A percentile compares a stretch with the other conserved stretches of the same genome.
These are phyloP conservation scores for Claviceps sp. DNA, from an alignment of 2,329 filamentous ascomycete species.

Conservation along the genomic window DNA sequence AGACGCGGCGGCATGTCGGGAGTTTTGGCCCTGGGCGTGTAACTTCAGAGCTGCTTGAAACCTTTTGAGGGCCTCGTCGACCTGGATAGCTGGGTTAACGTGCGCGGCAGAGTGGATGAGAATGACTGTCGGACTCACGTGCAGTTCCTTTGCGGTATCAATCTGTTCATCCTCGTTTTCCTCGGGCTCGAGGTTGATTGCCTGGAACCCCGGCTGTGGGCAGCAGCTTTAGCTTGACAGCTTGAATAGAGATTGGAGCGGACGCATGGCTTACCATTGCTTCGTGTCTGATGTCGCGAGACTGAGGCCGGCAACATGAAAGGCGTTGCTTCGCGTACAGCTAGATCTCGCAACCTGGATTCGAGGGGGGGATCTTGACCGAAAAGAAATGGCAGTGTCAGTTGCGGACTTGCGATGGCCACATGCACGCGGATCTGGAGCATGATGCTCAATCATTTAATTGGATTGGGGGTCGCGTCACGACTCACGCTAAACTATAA, in stretches of 20 bases:
- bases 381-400: neutral
- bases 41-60: slow-evolving; percentile 86
- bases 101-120: neutral
- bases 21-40: slow-evolving; percentile 71
- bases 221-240: neutral
- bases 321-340: neutral
- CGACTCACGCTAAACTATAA: neutral
- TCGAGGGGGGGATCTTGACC: neutral
- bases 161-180: slow-evolving; percentile 81
- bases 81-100: slow-evolving; percentile 27
- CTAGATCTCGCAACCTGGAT: neutral
- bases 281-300: neutral
- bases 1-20: slow-evolving; percentile 60
- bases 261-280: neutral
- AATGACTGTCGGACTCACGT: slow-evolving; percentile 29
- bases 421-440: neutral
- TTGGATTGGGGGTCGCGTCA: neutral
- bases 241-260: neutral
- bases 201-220: slow-evolving; percentile 55
- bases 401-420: neutral
- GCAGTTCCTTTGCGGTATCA: slow-evolving; percentile 89
- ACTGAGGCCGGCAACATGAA: neutral
- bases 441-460: neutral
- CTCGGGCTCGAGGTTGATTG: slow-evolving; percentile 89
- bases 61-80: slow-evolving; percentile 89